Conservation (phyloP, 768 basidiomycete species). For the Boletus coccyginus region DNA sequence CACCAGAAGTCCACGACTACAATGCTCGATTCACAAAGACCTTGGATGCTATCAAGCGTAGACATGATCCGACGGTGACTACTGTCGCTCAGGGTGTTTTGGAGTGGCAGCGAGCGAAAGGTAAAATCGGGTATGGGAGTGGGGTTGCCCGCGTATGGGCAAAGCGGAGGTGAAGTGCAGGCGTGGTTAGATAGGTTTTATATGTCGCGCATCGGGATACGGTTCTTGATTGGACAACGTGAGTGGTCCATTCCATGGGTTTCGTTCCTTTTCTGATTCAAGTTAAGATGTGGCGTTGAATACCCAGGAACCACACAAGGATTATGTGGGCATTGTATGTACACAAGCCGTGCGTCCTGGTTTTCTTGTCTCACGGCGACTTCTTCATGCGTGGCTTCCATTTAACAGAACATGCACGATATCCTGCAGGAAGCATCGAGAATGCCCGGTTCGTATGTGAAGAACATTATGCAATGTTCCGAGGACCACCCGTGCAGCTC, state of each 20-base stretch:
- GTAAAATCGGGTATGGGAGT: conserved; percentile 26
- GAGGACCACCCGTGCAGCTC: conserved; percentile 92
- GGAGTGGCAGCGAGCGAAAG: conserved; percentile 79
- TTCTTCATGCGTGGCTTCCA: not conserved
- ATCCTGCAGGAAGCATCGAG: conserved; percentile 96
- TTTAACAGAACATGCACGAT: conserved; percentile 80
- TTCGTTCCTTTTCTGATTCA: not conserved
- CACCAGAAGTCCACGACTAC: conserved; percentile 91
- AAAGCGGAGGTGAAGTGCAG: conserved; percentile 85
- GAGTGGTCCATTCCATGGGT: conserved; percentile 24
- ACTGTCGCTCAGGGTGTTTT: conserved; percentile 95
- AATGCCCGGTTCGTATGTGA: conserved; percentile 94
- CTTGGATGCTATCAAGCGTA: conserved; percentile 83
- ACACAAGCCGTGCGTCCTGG: conserved; percentile 70
- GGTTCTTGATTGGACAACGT: conserved; percentile 97
- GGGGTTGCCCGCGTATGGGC: conserved; percentile 36
- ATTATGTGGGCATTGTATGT: conserved; percentile 97
- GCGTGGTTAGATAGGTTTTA: conserved; percentile 98
- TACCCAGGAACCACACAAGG: conserved; percentile 80
- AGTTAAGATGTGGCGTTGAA: conserved; percentile 85
- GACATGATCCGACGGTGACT: conserved; percentile 97
- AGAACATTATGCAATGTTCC: conserved; percentile 95
- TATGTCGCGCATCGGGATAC: conserved; percentile 91
- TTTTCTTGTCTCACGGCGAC: not conserved
- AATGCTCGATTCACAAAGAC: conserved; percentile 87